Evolutionary conservation across 805 yeast genomes (phyloP).

Genomic region (Kodamaea jinghongensis): DNA sequence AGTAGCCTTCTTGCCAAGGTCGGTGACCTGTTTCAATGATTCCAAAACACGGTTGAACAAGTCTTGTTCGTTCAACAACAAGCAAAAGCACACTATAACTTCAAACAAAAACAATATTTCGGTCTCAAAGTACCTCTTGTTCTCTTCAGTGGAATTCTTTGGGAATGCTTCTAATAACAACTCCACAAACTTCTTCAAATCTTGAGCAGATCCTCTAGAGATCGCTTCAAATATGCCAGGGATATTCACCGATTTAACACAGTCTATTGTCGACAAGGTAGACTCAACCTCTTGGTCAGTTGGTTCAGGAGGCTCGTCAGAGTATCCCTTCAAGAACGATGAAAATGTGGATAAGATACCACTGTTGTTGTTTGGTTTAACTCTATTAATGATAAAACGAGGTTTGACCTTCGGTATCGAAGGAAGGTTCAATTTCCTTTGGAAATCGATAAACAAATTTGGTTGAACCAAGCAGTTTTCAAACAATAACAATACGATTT

Average conservation of each 20-base stretch:
- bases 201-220: conserved; percentile 32
- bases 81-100: conserved; percentile 33
- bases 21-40: conserved; percentile 11
- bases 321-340: conserved; percentile 81
- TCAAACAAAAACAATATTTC: conserved; percentile 51
- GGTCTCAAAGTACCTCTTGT: conserved; percentile 43
- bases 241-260: conserved; percentile 69
- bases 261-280: conserved; percentile 78
- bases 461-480: conserved; percentile 73
- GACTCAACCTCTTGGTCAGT: conserved; percentile 89
- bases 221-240: conserved; percentile 53
- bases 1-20: conserved; percentile 28
- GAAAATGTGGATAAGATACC: conserved; percentile 90
- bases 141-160: conserved; percentile 19
- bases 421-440: conserved; percentile 51
- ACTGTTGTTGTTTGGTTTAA: conserved; percentile 63
- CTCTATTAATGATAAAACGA: conserved; percentile 58
- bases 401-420: conserved; percentile 64
- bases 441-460: conserved; percentile 58
- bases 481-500: conserved; percentile 60
- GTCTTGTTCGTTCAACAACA: conserved; percentile 25
- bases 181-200: conserved; percentile 30
- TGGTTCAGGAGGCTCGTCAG: conserved; percentile 89
- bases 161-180: conserved; percentile 30
- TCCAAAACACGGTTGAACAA: conserved; percentile 17